Percentiles rank a stretch among this genome's conserved stretches.
These are phyloP conservation scores for Sisymbrium altissimum DNA, from an alignment of 345 rosid species.

Conservation along the genomic window DNA sequence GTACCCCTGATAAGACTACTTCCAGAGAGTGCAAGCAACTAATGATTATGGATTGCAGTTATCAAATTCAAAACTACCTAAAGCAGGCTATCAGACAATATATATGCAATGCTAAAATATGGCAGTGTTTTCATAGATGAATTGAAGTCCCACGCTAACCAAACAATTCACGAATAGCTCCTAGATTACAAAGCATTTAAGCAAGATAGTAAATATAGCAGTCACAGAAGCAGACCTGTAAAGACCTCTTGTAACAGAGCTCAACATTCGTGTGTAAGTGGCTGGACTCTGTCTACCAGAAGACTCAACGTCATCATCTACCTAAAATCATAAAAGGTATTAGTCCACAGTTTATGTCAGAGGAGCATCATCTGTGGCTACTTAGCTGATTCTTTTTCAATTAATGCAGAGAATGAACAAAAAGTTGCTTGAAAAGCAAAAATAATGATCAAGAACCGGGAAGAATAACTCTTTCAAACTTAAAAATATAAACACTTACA, in stretches of 20 bases:
- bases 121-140: neutral
- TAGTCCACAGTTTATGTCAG: conserved; percentile 19
- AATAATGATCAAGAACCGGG: neutral
- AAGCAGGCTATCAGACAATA: neutral
- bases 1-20: neutral
- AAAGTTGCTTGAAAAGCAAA: neutral
- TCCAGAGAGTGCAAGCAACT: conserved; percentile 2
- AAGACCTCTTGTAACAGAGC: conserved; percentile 74
- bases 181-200: conserved; percentile 1
- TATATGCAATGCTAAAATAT: neutral
- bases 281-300: conserved; percentile 70
- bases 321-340: conserved; percentile 45
- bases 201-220: conserved; percentile 1
- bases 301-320: conserved; percentile 51
- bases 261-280: conserved; percentile 54
- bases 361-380: neutral
- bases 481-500: conserved; percentile 47
- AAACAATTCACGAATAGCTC: neutral
- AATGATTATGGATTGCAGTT: neutral
- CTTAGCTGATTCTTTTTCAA: neutral
- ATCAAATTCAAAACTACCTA: neutral
- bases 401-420: conserved; percentile 6
- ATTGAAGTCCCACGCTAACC: neutral
- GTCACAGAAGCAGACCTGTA: conserved; percentile 54
- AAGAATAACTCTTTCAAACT: conserved; percentile 8